Percentiles rank a stretch among this genome's conserved stretches.
Conservation (phyloP, 2,329 filamentous ascomycete genomes). For the Fusarium sp. region DNA sequence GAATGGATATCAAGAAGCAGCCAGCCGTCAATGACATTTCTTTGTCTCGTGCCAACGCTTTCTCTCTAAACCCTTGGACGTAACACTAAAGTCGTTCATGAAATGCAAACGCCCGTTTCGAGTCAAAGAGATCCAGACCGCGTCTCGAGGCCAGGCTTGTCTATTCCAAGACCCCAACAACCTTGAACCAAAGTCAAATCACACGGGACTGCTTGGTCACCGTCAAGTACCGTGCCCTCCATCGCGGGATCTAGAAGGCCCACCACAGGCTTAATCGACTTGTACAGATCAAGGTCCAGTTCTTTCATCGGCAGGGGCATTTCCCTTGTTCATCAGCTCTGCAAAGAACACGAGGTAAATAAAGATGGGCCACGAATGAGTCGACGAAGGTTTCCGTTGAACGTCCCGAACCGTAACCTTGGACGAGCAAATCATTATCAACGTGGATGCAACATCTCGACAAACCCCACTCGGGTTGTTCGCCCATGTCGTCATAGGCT, state of each 20-base stretch:
- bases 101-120: conserved; percentile 18
- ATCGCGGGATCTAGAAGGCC: conserved; percentile 28
- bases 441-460: conserved; percentile 3
- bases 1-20: not conserved
- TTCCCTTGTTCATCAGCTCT: conserved; percentile 17
- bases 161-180: conserved; percentile 9
- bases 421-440: conserved; percentile 16
- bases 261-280: conserved; percentile 8
- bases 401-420: conserved; percentile 39
- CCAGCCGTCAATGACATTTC: conserved; percentile 3
- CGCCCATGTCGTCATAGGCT: conserved; percentile 39
- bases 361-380: conserved; percentile 16
- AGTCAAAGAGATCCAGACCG: conserved; percentile 12
- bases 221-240: conserved; percentile 21
- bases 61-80: conserved; percentile 12
- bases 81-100: conserved; percentile 19
- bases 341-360: conserved; percentile 8
- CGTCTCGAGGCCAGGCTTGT: conserved; percentile 6
- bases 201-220: conserved; percentile 19
- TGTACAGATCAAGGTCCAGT: conserved; percentile 15
- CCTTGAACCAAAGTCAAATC: conserved; percentile 22
- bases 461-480: conserved; percentile 22
- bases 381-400: conserved; percentile 24
- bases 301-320: conserved; percentile 35
- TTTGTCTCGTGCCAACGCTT: conserved; percentile 14